Conservation (phyloP, 2,329 filamentous ascomycete species). For the Coniochaeta pulveracea region DNA sequence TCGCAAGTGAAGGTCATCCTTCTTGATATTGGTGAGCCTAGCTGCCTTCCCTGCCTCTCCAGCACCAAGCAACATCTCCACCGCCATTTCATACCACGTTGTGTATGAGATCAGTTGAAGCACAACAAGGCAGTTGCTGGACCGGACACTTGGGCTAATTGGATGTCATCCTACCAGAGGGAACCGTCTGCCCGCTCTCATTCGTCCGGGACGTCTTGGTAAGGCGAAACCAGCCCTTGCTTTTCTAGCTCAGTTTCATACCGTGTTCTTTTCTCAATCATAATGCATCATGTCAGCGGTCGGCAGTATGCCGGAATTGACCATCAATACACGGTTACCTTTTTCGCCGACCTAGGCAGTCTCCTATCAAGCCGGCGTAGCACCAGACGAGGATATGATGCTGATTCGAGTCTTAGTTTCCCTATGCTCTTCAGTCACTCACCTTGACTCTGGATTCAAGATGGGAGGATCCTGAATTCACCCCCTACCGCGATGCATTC, state of each 20-base stretch:
- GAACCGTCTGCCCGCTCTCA: slow-evolving; percentile 72
- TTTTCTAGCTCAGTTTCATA: slow-evolving; percentile 10
- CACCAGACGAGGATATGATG: background rate
- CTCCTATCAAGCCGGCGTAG: background rate
- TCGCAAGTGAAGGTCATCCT: slow-evolving; percentile 32
- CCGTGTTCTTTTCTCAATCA: slow-evolving; percentile 3
- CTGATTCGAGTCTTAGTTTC: slow-evolving; percentile 44
- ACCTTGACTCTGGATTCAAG: slow-evolving; percentile 50
- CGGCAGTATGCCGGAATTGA: too few species aligned
- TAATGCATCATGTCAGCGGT: slow-evolving; percentile 1
- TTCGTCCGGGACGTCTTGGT: slow-evolving; percentile 78
- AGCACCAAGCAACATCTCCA: slow-evolving; percentile 4
- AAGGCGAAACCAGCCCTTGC: slow-evolving; percentile 29
- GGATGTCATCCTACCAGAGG: slow-evolving; percentile 41
- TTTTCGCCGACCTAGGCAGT: background rate
- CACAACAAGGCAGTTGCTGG: slow-evolving; percentile 9
- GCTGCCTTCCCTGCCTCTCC: background rate
- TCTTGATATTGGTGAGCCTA: slow-evolving; percentile 50
- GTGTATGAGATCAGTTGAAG: background rate
- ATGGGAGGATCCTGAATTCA: slow-evolving; percentile 57
- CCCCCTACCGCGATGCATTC: slow-evolving; percentile 59
- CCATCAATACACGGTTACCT: background rate
- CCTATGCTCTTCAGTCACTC: slow-evolving; percentile 60
- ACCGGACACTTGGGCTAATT: slow-evolving; percentile 24
- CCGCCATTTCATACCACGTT: slow-evolving; percentile 3